Conservation (phyloP, 495 filamentous ascomycete species). For the Talaromyces trachyspermus region DNA sequence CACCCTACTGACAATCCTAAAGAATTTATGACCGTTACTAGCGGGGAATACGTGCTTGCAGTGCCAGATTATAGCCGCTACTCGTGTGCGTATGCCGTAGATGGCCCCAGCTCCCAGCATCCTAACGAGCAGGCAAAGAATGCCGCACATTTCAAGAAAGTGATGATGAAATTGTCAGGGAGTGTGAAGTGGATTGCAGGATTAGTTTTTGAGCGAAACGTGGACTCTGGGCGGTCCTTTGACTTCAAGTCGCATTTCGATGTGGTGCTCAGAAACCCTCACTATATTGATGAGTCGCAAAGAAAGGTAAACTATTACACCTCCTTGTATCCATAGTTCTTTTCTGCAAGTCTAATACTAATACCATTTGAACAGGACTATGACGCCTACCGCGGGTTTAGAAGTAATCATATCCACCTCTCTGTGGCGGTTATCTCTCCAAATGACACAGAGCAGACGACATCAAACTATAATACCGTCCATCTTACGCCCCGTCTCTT, state of each 20-base stretch:
- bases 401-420: constrained; percentile 91
- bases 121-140: constrained; percentile 61
- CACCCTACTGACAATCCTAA: constrained; percentile 74
- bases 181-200: constrained; percentile 87
- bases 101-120: constrained; percentile 55
- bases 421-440: constrained; percentile 85
- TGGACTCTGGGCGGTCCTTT: constrained; percentile 65
- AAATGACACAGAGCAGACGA: constrained; percentile 49
- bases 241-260: constrained; percentile 89
- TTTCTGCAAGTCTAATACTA: no score
- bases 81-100: constrained; percentile 44
- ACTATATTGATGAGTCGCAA: constrained; percentile 52
- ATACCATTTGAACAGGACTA: constrained; percentile 46
- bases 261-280: constrained; percentile 74
- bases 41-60: constrained; percentile 87
- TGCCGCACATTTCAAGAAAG: constrained; percentile 85
- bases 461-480: constrained; percentile 70
- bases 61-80: constrained; percentile 86
- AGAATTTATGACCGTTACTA: constrained; percentile 91
- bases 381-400: constrained; percentile 88
- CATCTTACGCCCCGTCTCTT: constrained; percentile 94
- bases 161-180: constrained; percentile 95
- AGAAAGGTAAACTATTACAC: constrained; percentile 40
- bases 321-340: no score
- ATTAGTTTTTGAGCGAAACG: constrained; percentile 81